Evolutionary conservation across 148 eudicot genomes (phyloP).

Genomic region (Rhododendron molle): DNA sequence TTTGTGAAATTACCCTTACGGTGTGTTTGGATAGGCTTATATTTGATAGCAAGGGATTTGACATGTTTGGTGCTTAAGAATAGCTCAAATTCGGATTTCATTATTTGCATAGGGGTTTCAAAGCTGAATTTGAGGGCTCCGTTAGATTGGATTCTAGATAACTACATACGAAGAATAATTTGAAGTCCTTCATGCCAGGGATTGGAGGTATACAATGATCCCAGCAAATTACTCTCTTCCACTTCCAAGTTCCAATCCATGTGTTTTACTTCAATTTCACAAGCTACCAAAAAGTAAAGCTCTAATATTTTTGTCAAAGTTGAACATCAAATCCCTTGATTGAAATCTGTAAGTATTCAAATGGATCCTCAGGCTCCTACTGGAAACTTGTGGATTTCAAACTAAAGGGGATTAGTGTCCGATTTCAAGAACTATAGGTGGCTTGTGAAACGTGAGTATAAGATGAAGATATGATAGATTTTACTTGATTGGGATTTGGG

Average conservation of each 20-base stretch:
- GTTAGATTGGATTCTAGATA: neutral
- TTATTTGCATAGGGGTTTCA: neutral
- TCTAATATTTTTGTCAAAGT: neutral
- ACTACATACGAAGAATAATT: neutral
- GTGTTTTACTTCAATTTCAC: neutral
- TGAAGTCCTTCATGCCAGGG: neutral
- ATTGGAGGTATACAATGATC: neutral
- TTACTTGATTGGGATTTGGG: neutral
- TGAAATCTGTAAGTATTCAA: neutral
- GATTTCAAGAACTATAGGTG: neutral
- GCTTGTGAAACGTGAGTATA: neutral
- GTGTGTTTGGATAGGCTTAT: neutral
- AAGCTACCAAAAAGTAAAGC: neutral
- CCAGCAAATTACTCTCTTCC: neutral
- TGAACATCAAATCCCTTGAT: neutral
- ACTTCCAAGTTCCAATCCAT: neutral
- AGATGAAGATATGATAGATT: neutral
- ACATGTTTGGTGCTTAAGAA: neutral
- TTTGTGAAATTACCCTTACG: neutral
- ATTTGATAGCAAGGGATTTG: neutral
- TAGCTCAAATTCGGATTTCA: neutral
- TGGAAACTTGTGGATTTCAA: neutral
- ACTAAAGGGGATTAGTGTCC: neutral
- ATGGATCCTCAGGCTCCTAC: neutral
- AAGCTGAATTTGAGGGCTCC: neutral